Conservation (phyloP, 1,284 basidiomycete species). For the Blastosporella zonata region DNA sequence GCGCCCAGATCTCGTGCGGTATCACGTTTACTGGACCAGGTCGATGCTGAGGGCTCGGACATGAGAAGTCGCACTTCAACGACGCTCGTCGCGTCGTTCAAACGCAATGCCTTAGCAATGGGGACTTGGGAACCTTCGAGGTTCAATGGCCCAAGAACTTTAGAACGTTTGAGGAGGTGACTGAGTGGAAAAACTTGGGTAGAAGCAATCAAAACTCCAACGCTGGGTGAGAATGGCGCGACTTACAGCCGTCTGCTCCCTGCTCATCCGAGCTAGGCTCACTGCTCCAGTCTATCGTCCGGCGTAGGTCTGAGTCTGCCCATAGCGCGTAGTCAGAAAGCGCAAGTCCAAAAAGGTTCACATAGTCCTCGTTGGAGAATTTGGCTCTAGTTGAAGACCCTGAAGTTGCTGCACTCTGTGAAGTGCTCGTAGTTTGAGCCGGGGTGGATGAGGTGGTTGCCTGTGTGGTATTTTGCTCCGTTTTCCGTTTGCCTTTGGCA, state of each 20-base stretch:
- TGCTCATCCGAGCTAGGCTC: slow-evolving; percentile 5
- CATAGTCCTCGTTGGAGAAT: slow-evolving; percentile 41
- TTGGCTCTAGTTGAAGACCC: slow-evolving; percentile 8
- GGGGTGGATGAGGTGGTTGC: background rate
- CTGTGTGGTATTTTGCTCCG: background rate
- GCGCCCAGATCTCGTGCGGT: slow-evolving; percentile 31
- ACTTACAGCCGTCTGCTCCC: slow-evolving; percentile 51
- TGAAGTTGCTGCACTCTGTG: background rate
- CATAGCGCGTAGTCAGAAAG: slow-evolving; percentile 67
- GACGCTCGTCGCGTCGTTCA: slow-evolving; percentile 2
- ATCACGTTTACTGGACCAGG: slow-evolving; percentile 31
- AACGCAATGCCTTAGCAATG: slow-evolving; percentile 54
- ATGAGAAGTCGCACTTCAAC: slow-evolving; percentile 64
- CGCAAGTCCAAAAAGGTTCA: slow-evolving; percentile 48
- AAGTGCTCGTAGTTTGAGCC: background rate
- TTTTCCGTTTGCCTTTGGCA: slow-evolving; percentile 14
- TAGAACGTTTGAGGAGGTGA: slow-evolving; percentile 43
- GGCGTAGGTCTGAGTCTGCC: slow-evolving; percentile 50
- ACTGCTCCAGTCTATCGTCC: slow-evolving; percentile 37
- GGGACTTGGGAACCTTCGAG: slow-evolving; percentile 40
- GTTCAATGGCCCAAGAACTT: slow-evolving; percentile 25
- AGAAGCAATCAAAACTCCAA: slow-evolving; percentile 19
- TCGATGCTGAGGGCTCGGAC: slow-evolving; percentile 35
- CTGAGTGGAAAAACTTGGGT: slow-evolving; percentile 57
- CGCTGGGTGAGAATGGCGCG: slow-evolving; percentile 3